These are phyloP conservation scores for Entomortierella chlamydospora DNA, from an alignment of 192 early-diverging fungal genomes.

Conservation along the genomic window DNA sequence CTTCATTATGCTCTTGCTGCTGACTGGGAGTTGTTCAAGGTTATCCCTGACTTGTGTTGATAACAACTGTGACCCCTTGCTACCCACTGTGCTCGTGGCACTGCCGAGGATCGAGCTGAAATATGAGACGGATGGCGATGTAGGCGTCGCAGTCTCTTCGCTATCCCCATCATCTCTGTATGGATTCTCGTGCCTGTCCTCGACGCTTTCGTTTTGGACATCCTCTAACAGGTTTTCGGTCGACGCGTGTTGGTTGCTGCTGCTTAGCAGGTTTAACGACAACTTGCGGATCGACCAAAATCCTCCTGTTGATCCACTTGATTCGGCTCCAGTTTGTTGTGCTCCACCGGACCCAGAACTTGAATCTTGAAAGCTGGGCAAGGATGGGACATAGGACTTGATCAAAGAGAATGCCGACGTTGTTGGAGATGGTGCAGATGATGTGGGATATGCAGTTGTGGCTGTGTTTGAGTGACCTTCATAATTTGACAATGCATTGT, in stretches of 20 bases:
- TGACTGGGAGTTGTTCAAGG: constrained; percentile 7
- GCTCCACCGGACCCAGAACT: constrained; percentile 1
- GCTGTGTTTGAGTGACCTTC: background rate
- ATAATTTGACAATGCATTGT: background rate
- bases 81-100: constrained; percentile 1
- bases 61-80: constrained; percentile 17
- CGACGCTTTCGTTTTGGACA: background rate
- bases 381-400: constrained; percentile 28
- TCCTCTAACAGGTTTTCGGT: background rate
- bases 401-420: constrained; percentile 19
- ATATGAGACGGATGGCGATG: background rate
- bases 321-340: background rate
- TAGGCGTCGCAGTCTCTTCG: background rate
- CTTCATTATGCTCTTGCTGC: constrained; percentile 14
- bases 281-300: constrained; percentile 39
- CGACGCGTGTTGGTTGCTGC: constrained; percentile 20
- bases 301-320: constrained; percentile 1
- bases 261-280: constrained; percentile 31
- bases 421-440: background rate
- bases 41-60: constrained; percentile 14
- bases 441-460: background rate
- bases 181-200: background rate
- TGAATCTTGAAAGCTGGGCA: constrained; percentile 3
- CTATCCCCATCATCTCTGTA: background rate
- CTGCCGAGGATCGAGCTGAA: constrained; percentile 13